phyloP scores from a whole-genome alignment of 768 basidiomycete species.

The Mycena haematopus region DNA sequence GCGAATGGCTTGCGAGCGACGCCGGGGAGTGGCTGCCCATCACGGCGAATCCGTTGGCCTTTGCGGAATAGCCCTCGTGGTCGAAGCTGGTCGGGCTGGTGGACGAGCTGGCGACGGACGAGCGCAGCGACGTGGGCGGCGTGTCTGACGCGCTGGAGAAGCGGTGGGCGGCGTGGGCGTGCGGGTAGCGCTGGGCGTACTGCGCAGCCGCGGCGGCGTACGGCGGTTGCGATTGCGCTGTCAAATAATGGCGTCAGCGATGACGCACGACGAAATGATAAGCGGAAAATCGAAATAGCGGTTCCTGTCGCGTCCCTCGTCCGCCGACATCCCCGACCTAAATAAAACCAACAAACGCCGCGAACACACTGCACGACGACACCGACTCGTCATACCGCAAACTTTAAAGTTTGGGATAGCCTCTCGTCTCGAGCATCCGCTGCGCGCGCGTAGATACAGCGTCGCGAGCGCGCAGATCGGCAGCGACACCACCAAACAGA shows the following conservation, averaged over 20 bases:
- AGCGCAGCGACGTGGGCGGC: slow-evolving; percentile 44
- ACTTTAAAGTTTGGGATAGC: neutral
- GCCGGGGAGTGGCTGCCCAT: neutral
- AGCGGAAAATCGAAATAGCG: no score
- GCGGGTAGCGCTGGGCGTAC: slow-evolving; percentile 30
- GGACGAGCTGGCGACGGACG: slow-evolving; percentile 46
- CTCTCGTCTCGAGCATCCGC: no score
- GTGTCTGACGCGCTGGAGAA: slow-evolving; percentile 46
- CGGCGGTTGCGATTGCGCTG: slow-evolving; percentile 8
- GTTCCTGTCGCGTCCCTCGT: no score
- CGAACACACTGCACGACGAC: neutral
- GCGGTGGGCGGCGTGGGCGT: slow-evolving; percentile 42
- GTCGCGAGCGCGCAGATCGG: neutral
- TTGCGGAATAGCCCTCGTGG: slow-evolving; percentile 32
- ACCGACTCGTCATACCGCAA: neutral
- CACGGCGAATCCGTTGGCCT: neutral
- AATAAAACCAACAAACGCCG: neutral
- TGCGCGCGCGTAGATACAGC: neutral
- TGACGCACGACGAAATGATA: neutral
- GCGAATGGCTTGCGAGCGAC: no score
- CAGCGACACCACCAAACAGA: no score
- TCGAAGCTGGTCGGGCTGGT: slow-evolving; percentile 50
- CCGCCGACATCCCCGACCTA: neutral
- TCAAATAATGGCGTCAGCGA: neutral
- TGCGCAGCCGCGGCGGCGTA: neutral